phyloP scores from a whole-genome alignment of 2,329 filamentous ascomycete genomes.

The Corniculantispora saksenae region DNA sequence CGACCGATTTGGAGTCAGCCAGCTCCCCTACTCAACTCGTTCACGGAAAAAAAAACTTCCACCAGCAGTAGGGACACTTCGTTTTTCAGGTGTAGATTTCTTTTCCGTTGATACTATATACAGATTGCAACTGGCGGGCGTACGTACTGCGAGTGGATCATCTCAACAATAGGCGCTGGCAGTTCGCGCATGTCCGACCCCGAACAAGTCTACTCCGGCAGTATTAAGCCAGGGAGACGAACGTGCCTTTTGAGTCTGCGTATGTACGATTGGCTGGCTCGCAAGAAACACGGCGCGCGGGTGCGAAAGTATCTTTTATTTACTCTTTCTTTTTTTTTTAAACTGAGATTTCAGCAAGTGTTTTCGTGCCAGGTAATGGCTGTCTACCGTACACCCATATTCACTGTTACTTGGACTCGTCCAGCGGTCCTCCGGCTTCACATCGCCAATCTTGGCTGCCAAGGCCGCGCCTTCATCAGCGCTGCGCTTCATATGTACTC shows the following conservation, averaged over 20 bases:
- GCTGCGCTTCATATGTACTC: conserved; percentile 4
- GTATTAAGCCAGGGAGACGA: not conserved
- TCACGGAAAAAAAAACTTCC: not conserved
- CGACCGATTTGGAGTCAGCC: too few species aligned
- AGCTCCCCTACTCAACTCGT: not conserved
- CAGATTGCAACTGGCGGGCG: not conserved
- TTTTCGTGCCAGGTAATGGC: not conserved
- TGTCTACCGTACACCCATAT: not conserved
- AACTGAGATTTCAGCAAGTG: not conserved
- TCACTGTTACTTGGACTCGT: not conserved
- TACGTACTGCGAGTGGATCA: too few species aligned
- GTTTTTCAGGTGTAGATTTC: not conserved
- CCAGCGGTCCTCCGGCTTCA: not conserved
- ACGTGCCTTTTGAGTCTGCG: not conserved
- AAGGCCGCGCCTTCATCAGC: not conserved
- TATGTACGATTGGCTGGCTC: too few species aligned
- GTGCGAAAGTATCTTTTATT: too few species aligned
- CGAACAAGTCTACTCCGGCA: not conserved
- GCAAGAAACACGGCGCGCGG: too few species aligned
- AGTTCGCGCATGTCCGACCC: not conserved
- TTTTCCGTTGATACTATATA: not conserved
- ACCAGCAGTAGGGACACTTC: not conserved
- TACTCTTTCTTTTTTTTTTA: too few species aligned
- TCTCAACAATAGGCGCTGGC: too few species aligned
- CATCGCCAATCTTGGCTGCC: not conserved